These are phyloP conservation scores for Hyaloscypha variabilis DNA, from an alignment of 495 filamentous ascomycete genomes.

Conservation along the genomic window DNA sequence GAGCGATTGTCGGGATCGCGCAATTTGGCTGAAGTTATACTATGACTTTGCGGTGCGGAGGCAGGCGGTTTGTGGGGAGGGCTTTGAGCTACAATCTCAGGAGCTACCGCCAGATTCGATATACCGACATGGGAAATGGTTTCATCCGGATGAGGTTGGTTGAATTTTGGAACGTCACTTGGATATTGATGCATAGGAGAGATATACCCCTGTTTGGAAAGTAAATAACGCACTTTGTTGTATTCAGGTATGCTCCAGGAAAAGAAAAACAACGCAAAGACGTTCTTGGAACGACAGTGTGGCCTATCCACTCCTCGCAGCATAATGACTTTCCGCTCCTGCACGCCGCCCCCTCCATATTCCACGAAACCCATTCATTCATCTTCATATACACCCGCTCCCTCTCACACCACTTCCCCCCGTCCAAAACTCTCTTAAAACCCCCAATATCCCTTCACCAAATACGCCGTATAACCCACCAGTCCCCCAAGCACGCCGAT, in stretches of 20 bases:
- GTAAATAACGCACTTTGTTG: not conserved
- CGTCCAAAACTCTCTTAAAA: constrained; percentile 16
- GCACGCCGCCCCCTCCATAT: not conserved
- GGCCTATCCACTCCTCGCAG: not conserved
- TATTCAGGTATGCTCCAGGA: not conserved
- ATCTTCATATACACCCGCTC: not conserved
- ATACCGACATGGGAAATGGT: constrained; percentile 27
- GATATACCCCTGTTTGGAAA: not conserved
- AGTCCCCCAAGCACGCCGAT: constrained; percentile 28
- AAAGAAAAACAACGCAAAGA: constrained; percentile 1
- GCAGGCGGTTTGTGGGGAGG: constrained; percentile 40
- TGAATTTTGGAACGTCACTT: not conserved
- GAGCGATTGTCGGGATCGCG: constrained; percentile 44
- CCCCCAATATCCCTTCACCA: constrained; percentile 35
- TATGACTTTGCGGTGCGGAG: constrained; percentile 60
- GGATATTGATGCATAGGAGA: not conserved
- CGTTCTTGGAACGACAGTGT: no score
- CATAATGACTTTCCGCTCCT: not conserved
- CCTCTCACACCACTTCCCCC: not conserved
- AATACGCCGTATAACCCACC: constrained; percentile 27
- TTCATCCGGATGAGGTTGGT: constrained; percentile 26
- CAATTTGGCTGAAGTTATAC: constrained; percentile 65
- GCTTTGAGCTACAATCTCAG: constrained; percentile 29
- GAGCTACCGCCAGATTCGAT: constrained; percentile 20
- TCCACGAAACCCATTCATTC: not conserved